Base-by-base conservation (phyloP, 257 asterid genomes). In the Primulina tabacum region DNA sequence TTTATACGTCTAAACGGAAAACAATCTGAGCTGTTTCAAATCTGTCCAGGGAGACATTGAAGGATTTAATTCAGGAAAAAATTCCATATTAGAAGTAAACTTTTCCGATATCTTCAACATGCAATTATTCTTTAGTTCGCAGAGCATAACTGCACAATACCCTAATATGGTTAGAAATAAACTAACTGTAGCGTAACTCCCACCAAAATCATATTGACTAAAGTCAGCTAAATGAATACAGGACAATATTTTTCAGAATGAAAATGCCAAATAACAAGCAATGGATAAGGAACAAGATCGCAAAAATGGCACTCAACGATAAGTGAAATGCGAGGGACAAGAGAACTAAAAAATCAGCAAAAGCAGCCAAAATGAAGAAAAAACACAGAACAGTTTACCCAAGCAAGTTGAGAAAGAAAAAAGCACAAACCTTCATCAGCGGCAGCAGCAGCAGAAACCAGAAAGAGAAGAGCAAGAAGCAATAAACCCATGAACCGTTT, bases 371-470 rank as follows among this genome's bases (percentile, higher is more conserved):
- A 26, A 47, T 1, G 35, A 47, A 65, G 32, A 30, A 69, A 69
- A 47, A 69, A 59, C 67, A 30, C 20, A 73, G 37, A 67, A 58
- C 28, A 28, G 57, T 1, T 29, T 24, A 73, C 16, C 35, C 60
- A 68, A 70, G 74, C 32, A 70, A 68, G 24, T 10, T 62, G 38
- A 38, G 5, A 65, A 30, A 21, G 18, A 72, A 71, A 57, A 24
- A 71, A 71, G 63, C 58, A 73, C 70, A n/a, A 20, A 86, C 97
- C 91, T 83, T 89, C 89, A 76, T 85, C 89, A 71, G 87, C 85
- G 57, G 79, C 65, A 80, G 79, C 65, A 80, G 79, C 65, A 80
- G 83, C 73, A 70, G 87, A 85, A 16, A 82, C 24, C 61, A 71
- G 60, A 60, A 82, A 63, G 70, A 84, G 68, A 73, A 86, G 78